Conservation (phyloP, 441 rosid genomes). For the Euphorbia celastroides region DNA sequence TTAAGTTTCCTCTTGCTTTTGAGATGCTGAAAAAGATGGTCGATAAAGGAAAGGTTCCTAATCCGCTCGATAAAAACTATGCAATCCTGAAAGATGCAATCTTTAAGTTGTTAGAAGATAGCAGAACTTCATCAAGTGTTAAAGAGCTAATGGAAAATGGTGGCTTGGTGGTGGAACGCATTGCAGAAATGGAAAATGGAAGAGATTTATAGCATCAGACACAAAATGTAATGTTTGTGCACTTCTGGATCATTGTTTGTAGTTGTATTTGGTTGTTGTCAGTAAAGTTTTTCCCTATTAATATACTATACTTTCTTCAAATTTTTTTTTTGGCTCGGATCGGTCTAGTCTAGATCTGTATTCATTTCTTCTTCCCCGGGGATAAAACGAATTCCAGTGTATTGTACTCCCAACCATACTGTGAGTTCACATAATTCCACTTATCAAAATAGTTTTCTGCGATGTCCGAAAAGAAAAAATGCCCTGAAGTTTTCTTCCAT, state of each 20-base stretch:
- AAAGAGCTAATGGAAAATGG: constrained; percentile 44
- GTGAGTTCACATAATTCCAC: neutral
- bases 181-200: constrained; percentile 22
- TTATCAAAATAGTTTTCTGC: neutral
- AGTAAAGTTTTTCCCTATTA: neutral
- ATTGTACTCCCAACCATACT: neutral
- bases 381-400: no score
- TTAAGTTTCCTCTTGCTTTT: constrained; percentile 40
- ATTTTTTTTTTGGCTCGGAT: neutral
- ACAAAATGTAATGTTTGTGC: neutral
- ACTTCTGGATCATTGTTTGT: neutral
- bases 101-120: constrained; percentile 46
- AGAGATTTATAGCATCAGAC: neutral
- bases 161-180: constrained; percentile 26
- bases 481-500: neutral
- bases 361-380: no score
- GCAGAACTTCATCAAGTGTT: constrained; percentile 41
- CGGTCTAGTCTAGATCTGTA: neutral
- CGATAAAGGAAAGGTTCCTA: constrained; percentile 44
- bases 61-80: constrained; percentile 43
- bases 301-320: neutral
- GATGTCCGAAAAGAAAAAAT: neutral
- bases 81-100: constrained; percentile 40
- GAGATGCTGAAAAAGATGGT: constrained; percentile 62
- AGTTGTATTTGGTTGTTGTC: neutral